phyloP scores from a whole-genome alignment of 2,329 filamentous ascomycete species.

The Fusarium piperis region DNA sequence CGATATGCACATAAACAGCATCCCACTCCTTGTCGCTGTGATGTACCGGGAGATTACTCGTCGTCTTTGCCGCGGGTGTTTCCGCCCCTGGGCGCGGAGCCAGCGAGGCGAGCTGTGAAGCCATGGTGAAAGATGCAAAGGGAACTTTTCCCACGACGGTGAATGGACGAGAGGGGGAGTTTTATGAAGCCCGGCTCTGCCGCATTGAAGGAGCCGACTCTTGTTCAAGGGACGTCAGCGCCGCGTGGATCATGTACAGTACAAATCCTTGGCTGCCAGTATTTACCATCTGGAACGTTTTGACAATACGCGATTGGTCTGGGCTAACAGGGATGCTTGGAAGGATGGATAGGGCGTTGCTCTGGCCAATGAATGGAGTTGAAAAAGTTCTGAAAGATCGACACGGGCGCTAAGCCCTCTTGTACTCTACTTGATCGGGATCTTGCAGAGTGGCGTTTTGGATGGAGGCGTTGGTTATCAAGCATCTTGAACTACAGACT shows the following conservation, averaged over 20 bases:
- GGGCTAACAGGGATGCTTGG: neutral
- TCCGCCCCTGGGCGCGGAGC: neutral
- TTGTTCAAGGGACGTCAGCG: neutral
- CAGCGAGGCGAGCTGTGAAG: neutral
- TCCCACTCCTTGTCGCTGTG: constrained; percentile 18
- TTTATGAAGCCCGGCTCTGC: neutral
- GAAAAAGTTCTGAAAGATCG: neutral
- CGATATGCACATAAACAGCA: constrained; percentile 1
- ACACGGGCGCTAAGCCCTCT: neutral
- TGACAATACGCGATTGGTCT: constrained; percentile 1
- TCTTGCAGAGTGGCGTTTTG: neutral
- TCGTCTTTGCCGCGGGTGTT: neutral
- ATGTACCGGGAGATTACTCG: neutral
- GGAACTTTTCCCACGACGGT: neutral
- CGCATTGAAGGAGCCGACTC: neutral
- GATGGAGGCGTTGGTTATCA: neutral
- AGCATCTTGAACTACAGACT: neutral
- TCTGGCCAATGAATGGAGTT: neutral
- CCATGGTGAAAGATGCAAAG: neutral
- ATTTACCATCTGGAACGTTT: neutral
- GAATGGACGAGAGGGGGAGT: neutral
- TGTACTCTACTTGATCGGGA: neutral
- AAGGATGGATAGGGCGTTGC: no score
- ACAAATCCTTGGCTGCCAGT: neutral
- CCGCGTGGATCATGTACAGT: neutral